A percentile compares a stretch with the other conserved stretches of the same genome.
Evolutionary conservation across 2,329 filamentous ascomycete species (phyloP).

Genomic region (Penicillium aurantiogriseum): DNA sequence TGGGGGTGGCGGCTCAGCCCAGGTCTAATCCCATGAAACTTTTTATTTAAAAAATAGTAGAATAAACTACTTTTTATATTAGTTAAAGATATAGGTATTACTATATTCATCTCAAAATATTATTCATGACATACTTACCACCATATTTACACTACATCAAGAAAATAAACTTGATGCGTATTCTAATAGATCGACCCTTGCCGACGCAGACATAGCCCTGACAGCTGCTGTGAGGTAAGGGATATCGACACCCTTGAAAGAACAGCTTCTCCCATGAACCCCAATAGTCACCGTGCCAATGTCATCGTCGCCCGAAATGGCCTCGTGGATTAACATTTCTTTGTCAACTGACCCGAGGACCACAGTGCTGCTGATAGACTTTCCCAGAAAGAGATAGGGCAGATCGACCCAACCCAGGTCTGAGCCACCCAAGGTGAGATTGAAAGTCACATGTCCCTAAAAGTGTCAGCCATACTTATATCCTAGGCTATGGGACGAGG

Average conservation of each 20-base stretch:
- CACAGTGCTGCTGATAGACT: slow-evolving; percentile 7
- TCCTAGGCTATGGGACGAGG: too few species aligned
- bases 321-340: slow-evolving; percentile 21
- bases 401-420: slow-evolving; percentile 25
- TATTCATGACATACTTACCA: neutral
- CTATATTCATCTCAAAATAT: neutral
- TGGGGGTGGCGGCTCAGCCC: too few species aligned
- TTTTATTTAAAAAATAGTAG: too few species aligned
- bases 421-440: slow-evolving; percentile 23
- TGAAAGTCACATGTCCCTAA: slow-evolving; percentile 27
- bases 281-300: slow-evolving; percentile 23
- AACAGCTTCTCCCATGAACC: slow-evolving; percentile 24
- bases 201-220: slow-evolving; percentile 18
- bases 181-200: slow-evolving; percentile 21
- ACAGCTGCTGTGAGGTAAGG: slow-evolving; percentile 29
- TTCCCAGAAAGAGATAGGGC: slow-evolving; percentile 21
- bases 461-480: neutral
- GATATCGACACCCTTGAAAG: slow-evolving; percentile 27
- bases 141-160: neutral
- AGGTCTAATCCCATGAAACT: too few species aligned
- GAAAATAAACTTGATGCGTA: slow-evolving; percentile 16
- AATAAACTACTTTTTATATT: too few species aligned
- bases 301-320: slow-evolving; percentile 16
- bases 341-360: slow-evolving; percentile 22
- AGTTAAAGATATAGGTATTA: too few species aligned